Evolutionary conservation across 2,329 filamentous ascomycete species (phyloP), one percentile per base, ranked within the genome.

Genomic region (Aspergillus ochraceoroseus): DNA sequence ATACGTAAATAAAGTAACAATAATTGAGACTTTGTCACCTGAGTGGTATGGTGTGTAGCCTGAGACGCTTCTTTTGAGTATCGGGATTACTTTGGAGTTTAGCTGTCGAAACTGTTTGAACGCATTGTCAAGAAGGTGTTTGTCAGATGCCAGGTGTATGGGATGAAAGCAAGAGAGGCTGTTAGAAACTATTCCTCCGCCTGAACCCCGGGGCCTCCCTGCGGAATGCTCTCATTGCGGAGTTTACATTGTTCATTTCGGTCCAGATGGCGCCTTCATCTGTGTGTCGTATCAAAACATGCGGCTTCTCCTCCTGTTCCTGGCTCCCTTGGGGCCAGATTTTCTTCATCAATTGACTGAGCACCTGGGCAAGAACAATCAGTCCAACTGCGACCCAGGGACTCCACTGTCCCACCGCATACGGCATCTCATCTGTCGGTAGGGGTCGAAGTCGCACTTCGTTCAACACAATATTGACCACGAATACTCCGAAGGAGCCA

Each of bases 321-420:
- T 7, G 7, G 9, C 26, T 5, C 8, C 17, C 13, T 36, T 27
- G 14, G 7, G 35, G n/a, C 35, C 30, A 27, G n/a, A 27, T 15
- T 7, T 8, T 7, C 12, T 34, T 33, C 12, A 33, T 9, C 4
- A 20, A n/a, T 18, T 28, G 38, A 22, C 23, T 33, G 4, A 40
- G n/a, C n/a, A 14, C 14, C 29, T 32, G 29, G n/a, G 33, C 35
- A 15, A 40, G 23, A 19, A 40, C 14, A 14, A 40, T 22, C 38
- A 40, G 7, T 1, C 15, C 38, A 12, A 33, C 38, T 1, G 22
- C 23, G 2, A 34, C 38, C 38, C 38, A 40, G 8, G 38, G 31
- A 13, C 30, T 28, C 38, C 38, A 40, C 18, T 40, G 38, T 3
- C 31, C 38, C 2, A 40, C 38, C 14, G 28, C 38, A 28, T 17